These are phyloP conservation scores for Penicillium tannophilum DNA, from an alignment of 495 filamentous ascomycete species.

Conservation along the genomic window DNA sequence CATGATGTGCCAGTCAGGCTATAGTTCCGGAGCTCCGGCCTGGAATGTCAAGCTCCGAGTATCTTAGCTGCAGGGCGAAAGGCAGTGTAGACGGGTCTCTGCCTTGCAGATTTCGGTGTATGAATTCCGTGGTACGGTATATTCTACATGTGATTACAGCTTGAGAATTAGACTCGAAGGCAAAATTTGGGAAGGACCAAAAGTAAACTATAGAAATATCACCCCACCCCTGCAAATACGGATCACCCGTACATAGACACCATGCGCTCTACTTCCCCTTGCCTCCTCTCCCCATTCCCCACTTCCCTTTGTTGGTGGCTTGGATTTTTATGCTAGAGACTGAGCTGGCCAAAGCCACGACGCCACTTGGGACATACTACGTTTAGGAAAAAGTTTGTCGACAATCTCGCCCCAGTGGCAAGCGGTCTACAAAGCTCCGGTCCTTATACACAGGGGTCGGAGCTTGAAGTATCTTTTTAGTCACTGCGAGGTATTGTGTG, in stretches of 20 bases:
- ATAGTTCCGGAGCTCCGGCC: conserved; percentile 27
- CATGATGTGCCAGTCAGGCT: conserved; percentile 15
- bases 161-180: background rate
- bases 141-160: background rate
- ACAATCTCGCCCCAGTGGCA: conserved; percentile 2
- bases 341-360: conserved; percentile 11
- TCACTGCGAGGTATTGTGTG: conserved; percentile 21
- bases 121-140: background rate
- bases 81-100: background rate
- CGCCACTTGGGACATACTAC: background rate
- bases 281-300: background rate
- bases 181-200: background rate
- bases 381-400: conserved; percentile 3
- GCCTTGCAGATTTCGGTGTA: background rate
- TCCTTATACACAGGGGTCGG: background rate
- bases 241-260: background rate
- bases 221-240: background rate
- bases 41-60: background rate
- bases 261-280: background rate
- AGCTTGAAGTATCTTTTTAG: conserved; percentile 13
- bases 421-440: conserved; percentile 3
- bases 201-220: background rate
- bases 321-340: background rate
- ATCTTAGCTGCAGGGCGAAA: background rate
- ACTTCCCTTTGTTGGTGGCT: background rate